These are phyloP conservation scores for Clohesyomyces aquaticus DNA, from an alignment of 495 filamentous ascomycete genomes.

Conservation along the genomic window DNA sequence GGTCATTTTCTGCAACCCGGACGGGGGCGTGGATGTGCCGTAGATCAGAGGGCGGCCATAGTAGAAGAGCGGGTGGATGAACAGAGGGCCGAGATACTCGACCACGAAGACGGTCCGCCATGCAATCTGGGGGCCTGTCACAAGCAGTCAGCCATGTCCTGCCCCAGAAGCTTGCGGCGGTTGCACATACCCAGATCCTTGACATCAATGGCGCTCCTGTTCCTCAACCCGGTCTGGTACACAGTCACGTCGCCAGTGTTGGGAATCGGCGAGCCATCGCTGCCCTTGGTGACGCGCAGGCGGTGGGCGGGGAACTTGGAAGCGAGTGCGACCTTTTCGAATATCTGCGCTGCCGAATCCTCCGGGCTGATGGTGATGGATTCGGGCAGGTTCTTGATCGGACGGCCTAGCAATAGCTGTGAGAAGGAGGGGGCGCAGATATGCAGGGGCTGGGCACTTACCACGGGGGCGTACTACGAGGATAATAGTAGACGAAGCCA, in stretches of 20 bases:
- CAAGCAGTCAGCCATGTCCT: not conserved
- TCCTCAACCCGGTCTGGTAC: constrained; percentile 65
- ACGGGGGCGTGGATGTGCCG: constrained; percentile 60
- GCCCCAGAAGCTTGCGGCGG: not conserved
- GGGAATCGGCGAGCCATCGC: constrained; percentile 70
- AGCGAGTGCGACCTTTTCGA: constrained; percentile 58
- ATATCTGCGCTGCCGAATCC: constrained; percentile 51
- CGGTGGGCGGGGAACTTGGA: constrained; percentile 63
- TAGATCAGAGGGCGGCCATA: constrained; percentile 75
- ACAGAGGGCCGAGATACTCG: constrained; percentile 92
- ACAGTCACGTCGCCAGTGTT: constrained; percentile 67
- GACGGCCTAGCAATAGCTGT: constrained; percentile 45
- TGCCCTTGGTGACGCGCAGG: constrained; percentile 70
- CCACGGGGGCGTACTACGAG: constrained; percentile 41
- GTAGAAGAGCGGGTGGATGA: constrained; percentile 80
- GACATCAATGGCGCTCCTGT: constrained; percentile 75
- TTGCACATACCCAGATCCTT: constrained; percentile 87
- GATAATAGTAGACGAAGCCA: constrained; percentile 26
- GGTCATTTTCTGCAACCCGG: constrained; percentile 69
- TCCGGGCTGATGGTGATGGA: constrained; percentile 38
- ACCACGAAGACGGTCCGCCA: constrained; percentile 95
- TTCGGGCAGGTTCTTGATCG: constrained; percentile 46
- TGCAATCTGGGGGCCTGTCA: constrained; percentile 79
- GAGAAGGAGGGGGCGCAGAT: not conserved
- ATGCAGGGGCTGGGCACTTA: constrained; percentile 20